Conservation (phyloP, 2,329 filamentous ascomycete species). For the Cercospora citrullina region DNA sequence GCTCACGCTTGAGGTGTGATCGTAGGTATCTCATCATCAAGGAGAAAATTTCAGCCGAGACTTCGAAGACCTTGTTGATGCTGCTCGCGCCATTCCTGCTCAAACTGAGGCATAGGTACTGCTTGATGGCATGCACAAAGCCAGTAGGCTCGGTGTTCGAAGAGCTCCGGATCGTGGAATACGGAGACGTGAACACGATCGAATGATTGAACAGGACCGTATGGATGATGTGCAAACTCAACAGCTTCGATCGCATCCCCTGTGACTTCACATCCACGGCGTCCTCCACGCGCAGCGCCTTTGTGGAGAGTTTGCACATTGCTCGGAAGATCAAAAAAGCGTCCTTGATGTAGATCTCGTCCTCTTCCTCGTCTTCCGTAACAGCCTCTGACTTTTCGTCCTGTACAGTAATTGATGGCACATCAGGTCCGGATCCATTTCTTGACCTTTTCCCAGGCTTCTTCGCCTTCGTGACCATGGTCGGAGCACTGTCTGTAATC, state of each 20-base stretch:
- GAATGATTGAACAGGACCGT: constrained; percentile 94
- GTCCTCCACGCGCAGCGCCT: constrained; percentile 83
- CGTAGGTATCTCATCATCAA: constrained; percentile 93
- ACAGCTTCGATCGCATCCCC: constrained; percentile 94
- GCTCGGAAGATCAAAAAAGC: constrained; percentile 96
- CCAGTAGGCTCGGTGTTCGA: constrained; percentile 83
- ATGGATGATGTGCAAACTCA: constrained; percentile 93
- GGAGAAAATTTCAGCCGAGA: constrained; percentile 97
- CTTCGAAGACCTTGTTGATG: constrained; percentile 87
- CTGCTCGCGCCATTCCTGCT: constrained; percentile 94
- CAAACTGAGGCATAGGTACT: constrained; percentile 91
- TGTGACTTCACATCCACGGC: constrained; percentile 90
- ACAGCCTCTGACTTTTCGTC: constrained; percentile 50
- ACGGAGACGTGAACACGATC: constrained; percentile 82
- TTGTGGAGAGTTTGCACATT: constrained; percentile 96
- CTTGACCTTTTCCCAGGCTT: constrained; percentile 35
- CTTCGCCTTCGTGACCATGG: constrained; percentile 63
- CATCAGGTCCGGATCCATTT: constrained; percentile 48
- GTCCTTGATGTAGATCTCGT: constrained; percentile 96
- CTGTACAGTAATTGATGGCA: constrained; percentile 41
- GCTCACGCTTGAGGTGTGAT: constrained; percentile 95
- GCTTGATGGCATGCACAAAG: constrained; percentile 93
- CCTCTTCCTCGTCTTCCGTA: constrained; percentile 74
- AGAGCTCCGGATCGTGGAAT: constrained; percentile 89
- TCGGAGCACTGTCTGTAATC: constrained; percentile 67